Evolutionary conservation across 805 yeast genomes (phyloP), one percentile per base, ranked within the genome.

Genomic region (Candida palmyrensis): DNA sequence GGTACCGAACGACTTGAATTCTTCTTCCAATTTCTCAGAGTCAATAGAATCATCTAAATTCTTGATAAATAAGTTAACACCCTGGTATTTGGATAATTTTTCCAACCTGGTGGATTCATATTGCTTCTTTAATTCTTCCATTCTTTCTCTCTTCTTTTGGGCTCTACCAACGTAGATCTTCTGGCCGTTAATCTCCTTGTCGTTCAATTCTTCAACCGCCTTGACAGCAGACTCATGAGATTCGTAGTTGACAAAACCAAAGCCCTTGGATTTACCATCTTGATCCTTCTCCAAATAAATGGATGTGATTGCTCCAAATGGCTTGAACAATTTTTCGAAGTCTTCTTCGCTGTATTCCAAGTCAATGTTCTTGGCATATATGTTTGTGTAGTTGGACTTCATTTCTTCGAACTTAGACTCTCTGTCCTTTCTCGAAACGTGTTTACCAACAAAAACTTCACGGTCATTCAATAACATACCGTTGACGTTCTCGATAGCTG

Each of bases 381-480:
- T 82, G 70, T 92, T 92, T 68, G 98, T 90, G 82, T 77, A 92
- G 73, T 83, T 82, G 52, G 94, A 84, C 69, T 84, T 79, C 71
- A 82, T 73, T 68, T 81, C 92, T 66, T 86, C 95, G 57, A 84
- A 73, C 71, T 86, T 88, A 53, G 90, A 79, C 69, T 83, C 88
- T 71, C 98, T 92, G 68, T 92, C 97, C 68, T 79, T 83, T 68
- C 77, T 86, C 48, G 95, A 73, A 43, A 89, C 71, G 70, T 92
- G 97, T 61, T 82, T 90, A 53, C 95, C 97, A 54, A 92, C 98
- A 57, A 66, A 92, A 39, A 92, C 96, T 71, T 86, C 95, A 66
- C 79, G 84, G 66, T 90, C 97, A 69, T 90, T 90, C 71, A 92
- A 77, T 55, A 84, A 75, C 97, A 92, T 92, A 68, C 98, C 98